Percentiles rank a stretch among this genome's conserved stretches.
Evolutionary conservation across 2,329 filamentous ascomycete genomes (phyloP).

Genomic region (Parastagonospora nodorum): DNA sequence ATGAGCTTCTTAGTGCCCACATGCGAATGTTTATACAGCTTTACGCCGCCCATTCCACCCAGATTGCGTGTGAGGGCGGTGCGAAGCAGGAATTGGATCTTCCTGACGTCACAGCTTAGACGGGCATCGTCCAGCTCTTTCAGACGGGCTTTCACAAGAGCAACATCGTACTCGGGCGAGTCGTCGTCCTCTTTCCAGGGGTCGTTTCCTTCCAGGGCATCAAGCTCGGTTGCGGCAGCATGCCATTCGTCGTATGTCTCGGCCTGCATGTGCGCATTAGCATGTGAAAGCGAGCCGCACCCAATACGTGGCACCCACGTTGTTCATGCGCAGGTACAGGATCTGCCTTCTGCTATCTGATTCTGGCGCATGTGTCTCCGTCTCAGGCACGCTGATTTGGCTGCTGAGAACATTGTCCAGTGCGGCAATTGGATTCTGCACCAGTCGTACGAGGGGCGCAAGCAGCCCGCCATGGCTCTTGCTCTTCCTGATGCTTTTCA

Average conservation of each 20-base stretch:
- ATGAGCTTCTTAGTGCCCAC: slow-evolving; percentile 86
- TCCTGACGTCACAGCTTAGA: slow-evolving; percentile 69
- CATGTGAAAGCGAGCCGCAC: slow-evolving; percentile 27
- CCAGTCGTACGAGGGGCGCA: slow-evolving; percentile 42
- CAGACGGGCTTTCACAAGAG: slow-evolving; percentile 71
- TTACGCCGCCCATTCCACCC: slow-evolving; percentile 82
- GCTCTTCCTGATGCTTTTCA: slow-evolving; percentile 22
- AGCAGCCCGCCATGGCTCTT: slow-evolving; percentile 41
- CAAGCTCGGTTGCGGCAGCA: slow-evolving; percentile 74
- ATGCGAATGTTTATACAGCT: slow-evolving; percentile 82
- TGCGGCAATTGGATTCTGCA: slow-evolving; percentile 40
- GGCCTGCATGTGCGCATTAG: slow-evolving; percentile 57
- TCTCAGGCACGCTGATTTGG: slow-evolving; percentile 18
- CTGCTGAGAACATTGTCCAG: slow-evolving; percentile 15
- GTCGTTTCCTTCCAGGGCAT: slow-evolving; percentile 78
- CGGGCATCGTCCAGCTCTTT: slow-evolving; percentile 76
- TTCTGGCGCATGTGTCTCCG: slow-evolving; percentile 8
- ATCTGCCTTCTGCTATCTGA: slow-evolving; percentile 58
- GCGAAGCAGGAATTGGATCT: slow-evolving; percentile 80
- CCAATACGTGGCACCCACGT: slow-evolving; percentile 55
- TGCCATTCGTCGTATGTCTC: slow-evolving; percentile 74
- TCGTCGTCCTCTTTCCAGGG: slow-evolving; percentile 75
- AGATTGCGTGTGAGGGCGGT: slow-evolving; percentile 80
- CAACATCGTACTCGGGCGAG: slow-evolving; percentile 72
- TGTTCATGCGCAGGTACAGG: slow-evolving; percentile 67